Evolutionary conservation across 306 rosid genomes (phyloP).

Genomic region (Rosa persica): DNA sequence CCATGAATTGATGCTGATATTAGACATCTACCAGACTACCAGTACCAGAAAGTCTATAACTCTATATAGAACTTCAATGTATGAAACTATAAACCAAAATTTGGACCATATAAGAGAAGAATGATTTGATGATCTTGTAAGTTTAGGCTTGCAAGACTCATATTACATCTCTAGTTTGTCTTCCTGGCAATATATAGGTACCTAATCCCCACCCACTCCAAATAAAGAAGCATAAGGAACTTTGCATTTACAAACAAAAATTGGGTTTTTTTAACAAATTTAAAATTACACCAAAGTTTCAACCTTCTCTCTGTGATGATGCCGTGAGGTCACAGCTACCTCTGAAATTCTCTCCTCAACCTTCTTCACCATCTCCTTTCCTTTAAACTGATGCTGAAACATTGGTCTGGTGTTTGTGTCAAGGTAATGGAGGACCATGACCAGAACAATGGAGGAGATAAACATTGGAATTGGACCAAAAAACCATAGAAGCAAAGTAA

Average conservation of each 20-base stretch:
- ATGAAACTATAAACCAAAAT: background rate
- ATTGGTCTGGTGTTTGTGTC: conserved; percentile 61
- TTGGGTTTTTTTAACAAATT: background rate
- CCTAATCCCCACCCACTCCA: conserved; percentile 14
- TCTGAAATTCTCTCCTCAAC: conserved; percentile 13
- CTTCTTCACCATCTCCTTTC: conserved; percentile 18
- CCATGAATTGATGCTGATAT: background rate
- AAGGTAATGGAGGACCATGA: conserved; percentile 41
- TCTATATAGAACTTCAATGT: background rate
- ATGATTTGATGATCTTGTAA: background rate
- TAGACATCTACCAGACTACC: background rate
- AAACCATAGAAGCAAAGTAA: conserved; percentile 69
- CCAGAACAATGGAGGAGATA: conserved; percentile 52
- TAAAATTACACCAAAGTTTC: background rate
- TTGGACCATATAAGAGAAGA: background rate
- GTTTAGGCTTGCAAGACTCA: background rate
- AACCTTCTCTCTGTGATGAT: conserved; percentile 7
- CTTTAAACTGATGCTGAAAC: conserved; percentile 28
- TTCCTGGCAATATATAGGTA: background rate
- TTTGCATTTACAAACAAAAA: conserved; percentile 3
- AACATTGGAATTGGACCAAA: conserved; percentile 91
- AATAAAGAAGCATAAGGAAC: background rate
- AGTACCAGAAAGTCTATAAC: background rate
- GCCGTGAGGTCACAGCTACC: conserved; percentile 1
- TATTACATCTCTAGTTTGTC: background rate